A percentile compares a stretch with the other conserved stretches of the same genome.
These are phyloP conservation scores for Phytophthora macrochlamydospora DNA, from an alignment of 352 stramenopile species.

Conservation along the genomic window DNA sequence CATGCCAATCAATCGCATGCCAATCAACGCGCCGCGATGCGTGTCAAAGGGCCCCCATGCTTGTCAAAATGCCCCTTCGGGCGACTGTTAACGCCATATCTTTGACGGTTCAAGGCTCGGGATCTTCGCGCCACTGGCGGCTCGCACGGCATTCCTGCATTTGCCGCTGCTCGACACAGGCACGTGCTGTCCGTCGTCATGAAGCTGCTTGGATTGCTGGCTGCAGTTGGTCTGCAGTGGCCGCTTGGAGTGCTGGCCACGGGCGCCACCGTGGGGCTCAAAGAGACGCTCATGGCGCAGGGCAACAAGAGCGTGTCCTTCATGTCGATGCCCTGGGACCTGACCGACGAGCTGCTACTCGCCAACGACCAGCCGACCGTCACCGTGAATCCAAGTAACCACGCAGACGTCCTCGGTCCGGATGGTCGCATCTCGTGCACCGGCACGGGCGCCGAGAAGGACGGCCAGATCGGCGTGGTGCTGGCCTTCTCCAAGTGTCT, in stretches of 20 bases:
- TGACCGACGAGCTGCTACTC: slow-evolving; percentile 21
- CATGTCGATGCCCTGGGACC: slow-evolving; percentile 18
- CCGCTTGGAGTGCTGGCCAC: slow-evolving; percentile 14
- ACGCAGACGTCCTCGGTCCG: slow-evolving; percentile 1
- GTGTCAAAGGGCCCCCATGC: too few relatives aligned
- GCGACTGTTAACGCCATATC: slow-evolving; percentile 8
- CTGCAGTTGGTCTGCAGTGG: slow-evolving; percentile 9
- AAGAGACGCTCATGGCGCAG: slow-evolving; percentile 23
- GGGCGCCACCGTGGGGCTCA: slow-evolving; percentile 23
- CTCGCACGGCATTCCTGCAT: slow-evolving; percentile 22
- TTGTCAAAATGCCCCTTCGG: neutral
- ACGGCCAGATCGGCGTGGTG: slow-evolving; percentile 39
- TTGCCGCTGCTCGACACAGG: slow-evolving; percentile 11
- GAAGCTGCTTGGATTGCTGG: slow-evolving; percentile 28
- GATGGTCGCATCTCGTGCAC: slow-evolving; percentile 25
- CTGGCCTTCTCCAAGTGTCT: slow-evolving; percentile 75
- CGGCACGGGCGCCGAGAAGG: slow-evolving; percentile 12
- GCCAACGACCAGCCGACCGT: slow-evolving; percentile 17
- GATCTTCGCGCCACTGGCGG: neutral
- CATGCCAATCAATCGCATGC: too few relatives aligned
- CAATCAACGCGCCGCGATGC: too few relatives aligned
- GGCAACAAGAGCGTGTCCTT: slow-evolving; percentile 29
- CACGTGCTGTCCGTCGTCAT: slow-evolving; percentile 2
- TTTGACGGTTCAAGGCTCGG: neutral
- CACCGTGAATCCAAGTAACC: slow-evolving; percentile 5